phyloP scores from a whole-genome alignment of 768 basidiomycete genomes.

The Suillus subluteus region DNA sequence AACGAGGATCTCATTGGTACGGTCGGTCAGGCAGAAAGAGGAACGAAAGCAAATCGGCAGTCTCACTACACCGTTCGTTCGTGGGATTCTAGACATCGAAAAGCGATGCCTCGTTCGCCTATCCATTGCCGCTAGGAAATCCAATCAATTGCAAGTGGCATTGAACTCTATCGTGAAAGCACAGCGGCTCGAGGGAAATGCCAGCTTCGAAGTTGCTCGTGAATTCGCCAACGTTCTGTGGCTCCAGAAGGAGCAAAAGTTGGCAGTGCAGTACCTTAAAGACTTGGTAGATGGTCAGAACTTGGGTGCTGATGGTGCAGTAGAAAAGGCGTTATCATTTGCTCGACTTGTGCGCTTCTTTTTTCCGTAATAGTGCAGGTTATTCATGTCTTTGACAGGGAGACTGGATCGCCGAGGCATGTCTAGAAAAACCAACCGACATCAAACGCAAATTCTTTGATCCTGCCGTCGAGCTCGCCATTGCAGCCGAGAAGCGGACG shows the following conservation, averaged over 20 bases:
- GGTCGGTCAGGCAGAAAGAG: slow-evolving; percentile 69
- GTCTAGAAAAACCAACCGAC: slow-evolving; percentile 73
- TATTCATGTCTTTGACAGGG: slow-evolving; percentile 55
- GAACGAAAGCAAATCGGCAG: slow-evolving; percentile 79
- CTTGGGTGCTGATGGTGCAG: slow-evolving; percentile 11
- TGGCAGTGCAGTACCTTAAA: slow-evolving; percentile 77
- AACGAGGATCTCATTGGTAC: slow-evolving; percentile 81
- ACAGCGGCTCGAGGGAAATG: slow-evolving; percentile 54
- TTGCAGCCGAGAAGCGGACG: slow-evolving; percentile 25
- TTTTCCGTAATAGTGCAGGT: not conserved
- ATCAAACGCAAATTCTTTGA: slow-evolving; percentile 76
- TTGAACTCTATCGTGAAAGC: slow-evolving; percentile 84
- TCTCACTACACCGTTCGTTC: slow-evolving; percentile 56
- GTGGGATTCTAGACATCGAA: slow-evolving; percentile 60
- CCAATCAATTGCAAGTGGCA: slow-evolving; percentile 76
- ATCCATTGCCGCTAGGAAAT: slow-evolving; percentile 70
- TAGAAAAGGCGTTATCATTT: slow-evolving; percentile 49
- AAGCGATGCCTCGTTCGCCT: slow-evolving; percentile 71
- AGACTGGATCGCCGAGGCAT: slow-evolving; percentile 88
- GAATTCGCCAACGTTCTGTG: slow-evolving; percentile 93
- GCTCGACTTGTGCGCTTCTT: slow-evolving; percentile 62
- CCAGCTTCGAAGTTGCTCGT: slow-evolving; percentile 61
- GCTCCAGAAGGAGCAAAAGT: slow-evolving; percentile 81
- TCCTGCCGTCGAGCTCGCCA: slow-evolving; percentile 50
- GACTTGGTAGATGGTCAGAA: slow-evolving; percentile 32